Evolutionary conservation across 2,329 filamentous ascomycete species (phyloP).

Genomic region (Venturia nashicola): DNA sequence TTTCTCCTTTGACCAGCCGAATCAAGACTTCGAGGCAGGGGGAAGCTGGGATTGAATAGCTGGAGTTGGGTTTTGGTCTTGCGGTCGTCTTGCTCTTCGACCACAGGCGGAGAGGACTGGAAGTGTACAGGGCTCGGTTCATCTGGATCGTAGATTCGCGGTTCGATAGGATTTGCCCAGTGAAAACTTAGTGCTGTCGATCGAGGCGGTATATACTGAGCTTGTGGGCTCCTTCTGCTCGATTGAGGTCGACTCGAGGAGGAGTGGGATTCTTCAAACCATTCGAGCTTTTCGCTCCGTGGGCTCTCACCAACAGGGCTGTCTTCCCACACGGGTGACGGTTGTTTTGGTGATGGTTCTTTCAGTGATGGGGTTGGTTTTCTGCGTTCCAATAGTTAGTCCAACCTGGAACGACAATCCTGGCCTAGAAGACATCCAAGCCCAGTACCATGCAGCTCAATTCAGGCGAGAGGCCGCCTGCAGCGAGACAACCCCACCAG

Average conservation of each 20-base stretch:
- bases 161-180: background rate
- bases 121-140: background rate
- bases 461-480: background rate
- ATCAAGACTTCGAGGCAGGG: constrained; percentile 2
- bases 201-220: background rate
- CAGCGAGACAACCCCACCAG: background rate
- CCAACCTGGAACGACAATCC: background rate
- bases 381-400: background rate
- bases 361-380: background rate
- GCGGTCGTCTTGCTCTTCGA: background rate
- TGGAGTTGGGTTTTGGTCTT: background rate
- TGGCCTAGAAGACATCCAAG: background rate
- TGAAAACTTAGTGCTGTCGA: background rate
- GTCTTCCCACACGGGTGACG: constrained; percentile 3
- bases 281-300: constrained; percentile 2
- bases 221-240: background rate
- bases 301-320: background rate
- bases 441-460: background rate
- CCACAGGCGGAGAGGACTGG: background rate
- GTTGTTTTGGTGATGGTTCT: background rate
- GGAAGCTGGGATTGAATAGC: background rate
- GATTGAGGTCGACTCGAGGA: background rate
- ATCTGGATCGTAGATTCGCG: background rate
- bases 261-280: background rate
- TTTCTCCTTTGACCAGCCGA: constrained; percentile 1